Percentiles rank a stretch among this genome's conserved stretches.
phyloP scores from a whole-genome alignment of 768 basidiomycete species.

The Artomyces pyxidatus region DNA sequence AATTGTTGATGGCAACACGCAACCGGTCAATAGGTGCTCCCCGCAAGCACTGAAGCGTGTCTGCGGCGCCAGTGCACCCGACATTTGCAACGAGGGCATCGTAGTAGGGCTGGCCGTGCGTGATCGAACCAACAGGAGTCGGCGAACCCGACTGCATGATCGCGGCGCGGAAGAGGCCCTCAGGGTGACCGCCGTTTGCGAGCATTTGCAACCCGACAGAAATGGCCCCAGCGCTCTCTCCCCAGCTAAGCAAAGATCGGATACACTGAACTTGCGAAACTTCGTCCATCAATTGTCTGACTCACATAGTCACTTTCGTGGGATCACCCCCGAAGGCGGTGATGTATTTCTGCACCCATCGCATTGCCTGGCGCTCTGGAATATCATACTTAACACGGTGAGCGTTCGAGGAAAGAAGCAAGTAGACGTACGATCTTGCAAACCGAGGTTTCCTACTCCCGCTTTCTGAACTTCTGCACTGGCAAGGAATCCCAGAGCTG shows the following conservation, averaged over 20 bases:
- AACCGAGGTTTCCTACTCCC: neutral
- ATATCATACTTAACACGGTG: neutral
- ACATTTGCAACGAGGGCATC: slow-evolving; percentile 30
- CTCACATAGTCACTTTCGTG: slow-evolving; percentile 17
- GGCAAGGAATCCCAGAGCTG: neutral
- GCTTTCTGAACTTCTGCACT: neutral
- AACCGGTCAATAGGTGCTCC: slow-evolving; percentile 23
- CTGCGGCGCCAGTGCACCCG: slow-evolving; percentile 26
- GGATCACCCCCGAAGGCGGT: slow-evolving; percentile 31
- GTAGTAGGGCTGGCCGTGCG: slow-evolving; percentile 26
- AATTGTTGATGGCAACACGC: slow-evolving; percentile 22
- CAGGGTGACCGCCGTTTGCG: slow-evolving; percentile 7
- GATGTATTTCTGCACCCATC: slow-evolving; percentile 34
- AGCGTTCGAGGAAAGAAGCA: neutral
- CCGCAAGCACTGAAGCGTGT: slow-evolving; percentile 36
- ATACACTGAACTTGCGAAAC: neutral
- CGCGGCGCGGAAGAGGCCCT: slow-evolving; percentile 10
- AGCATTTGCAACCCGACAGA: slow-evolving; percentile 19
- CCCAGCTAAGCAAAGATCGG: slow-evolving; percentile 12
- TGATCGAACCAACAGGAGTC: neutral
- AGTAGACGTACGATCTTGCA: neutral
- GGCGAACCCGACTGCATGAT: neutral
- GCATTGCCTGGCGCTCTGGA: slow-evolving; percentile 24
- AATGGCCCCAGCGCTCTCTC: slow-evolving; percentile 30
- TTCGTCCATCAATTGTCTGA: too few relatives aligned